These are phyloP conservation scores for Pleurotus tuoliensis DNA, from an alignment of 768 basidiomycete species.

Conservation along the genomic window DNA sequence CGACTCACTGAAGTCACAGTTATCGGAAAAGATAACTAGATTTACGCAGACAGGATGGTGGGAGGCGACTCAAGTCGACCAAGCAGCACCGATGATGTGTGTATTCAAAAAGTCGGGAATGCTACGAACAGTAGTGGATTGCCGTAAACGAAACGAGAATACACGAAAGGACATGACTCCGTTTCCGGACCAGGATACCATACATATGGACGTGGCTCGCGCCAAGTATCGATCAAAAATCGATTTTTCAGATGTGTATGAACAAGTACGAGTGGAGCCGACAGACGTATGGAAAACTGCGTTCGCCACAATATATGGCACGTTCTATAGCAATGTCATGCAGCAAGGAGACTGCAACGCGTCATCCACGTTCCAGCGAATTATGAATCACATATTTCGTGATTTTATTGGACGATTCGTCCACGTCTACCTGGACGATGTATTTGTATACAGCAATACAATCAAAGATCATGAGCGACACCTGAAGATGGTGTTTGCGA, in stretches of 20 bases:
- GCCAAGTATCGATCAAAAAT: slow-evolving; percentile 25
- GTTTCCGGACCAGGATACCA: slow-evolving; percentile 35
- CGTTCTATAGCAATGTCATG: slow-evolving; percentile 14
- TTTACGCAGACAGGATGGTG: slow-evolving; percentile 33
- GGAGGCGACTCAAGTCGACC: slow-evolving; percentile 15
- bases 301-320: slow-evolving; percentile 17
- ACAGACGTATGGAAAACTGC: slow-evolving; percentile 21
- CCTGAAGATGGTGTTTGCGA: background rate
- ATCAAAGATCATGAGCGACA: too few relatives aligned
- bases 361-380: slow-evolving; percentile 38
- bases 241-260: slow-evolving; percentile 17
- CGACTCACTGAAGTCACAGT: slow-evolving; percentile 20
- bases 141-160: slow-evolving; percentile 34
- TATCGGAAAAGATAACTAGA: slow-evolving; percentile 25
- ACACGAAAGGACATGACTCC: slow-evolving; percentile 35
- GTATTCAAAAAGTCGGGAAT: slow-evolving; percentile 25
- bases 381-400: slow-evolving; percentile 38
- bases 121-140: slow-evolving; percentile 32
- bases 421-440: slow-evolving; percentile 41
- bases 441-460: too few relatives aligned
- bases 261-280: slow-evolving; percentile 12
- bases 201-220: slow-evolving; percentile 20
- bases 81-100: slow-evolving; percentile 28
- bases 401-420: slow-evolving; percentile 34
- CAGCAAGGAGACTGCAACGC: slow-evolving; percentile 34